These are phyloP conservation scores for Trypanosomatidae sp. DNA, from an alignment of 208 protist genomes.

Conservation along the genomic window DNA sequence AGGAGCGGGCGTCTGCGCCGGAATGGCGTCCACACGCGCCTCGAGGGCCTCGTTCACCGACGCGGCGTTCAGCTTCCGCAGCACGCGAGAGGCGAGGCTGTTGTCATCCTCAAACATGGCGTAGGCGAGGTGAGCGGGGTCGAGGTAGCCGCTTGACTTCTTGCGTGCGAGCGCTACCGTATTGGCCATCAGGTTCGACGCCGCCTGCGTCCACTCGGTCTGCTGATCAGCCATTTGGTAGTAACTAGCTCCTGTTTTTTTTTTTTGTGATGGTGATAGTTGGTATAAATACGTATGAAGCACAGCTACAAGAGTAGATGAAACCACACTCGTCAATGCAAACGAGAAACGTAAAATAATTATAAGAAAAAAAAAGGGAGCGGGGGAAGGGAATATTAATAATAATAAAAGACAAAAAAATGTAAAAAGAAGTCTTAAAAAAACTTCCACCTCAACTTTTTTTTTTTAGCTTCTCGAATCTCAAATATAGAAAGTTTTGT, in stretches of 20 bases:
- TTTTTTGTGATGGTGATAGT: too few relatives aligned
- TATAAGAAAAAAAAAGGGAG: too few relatives aligned
- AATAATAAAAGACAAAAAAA: too few relatives aligned
- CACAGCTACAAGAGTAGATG: not conserved
- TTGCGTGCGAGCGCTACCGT: slow-evolving; percentile 49
- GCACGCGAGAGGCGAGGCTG: slow-evolving; percentile 56
- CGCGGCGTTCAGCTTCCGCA: slow-evolving; percentile 57
- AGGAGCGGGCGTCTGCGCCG: slow-evolving; percentile 64
- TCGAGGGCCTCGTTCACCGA: slow-evolving; percentile 54
- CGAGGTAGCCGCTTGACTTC: slow-evolving; percentile 59
- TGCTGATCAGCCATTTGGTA: slow-evolving; percentile 39
- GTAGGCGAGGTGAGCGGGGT: slow-evolving; percentile 63
- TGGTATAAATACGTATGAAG: not conserved
- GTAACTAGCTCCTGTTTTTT: too few relatives aligned
- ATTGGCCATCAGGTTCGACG: slow-evolving; percentile 41
- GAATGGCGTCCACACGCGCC: slow-evolving; percentile 42
- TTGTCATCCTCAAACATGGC: slow-evolving; percentile 64
- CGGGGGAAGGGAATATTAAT: too few relatives aligned
- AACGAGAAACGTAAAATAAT: too few relatives aligned
- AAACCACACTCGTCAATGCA: too few relatives aligned
- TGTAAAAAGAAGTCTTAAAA: too few relatives aligned
- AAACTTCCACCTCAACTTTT: too few relatives aligned
- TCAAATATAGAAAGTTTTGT: too few relatives aligned
- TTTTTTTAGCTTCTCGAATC: too few relatives aligned
- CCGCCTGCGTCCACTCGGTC: slow-evolving; percentile 70